Base-by-base conservation (phyloP, 441 rosid genomes). In the Gossypium schwendimanii region DNA sequence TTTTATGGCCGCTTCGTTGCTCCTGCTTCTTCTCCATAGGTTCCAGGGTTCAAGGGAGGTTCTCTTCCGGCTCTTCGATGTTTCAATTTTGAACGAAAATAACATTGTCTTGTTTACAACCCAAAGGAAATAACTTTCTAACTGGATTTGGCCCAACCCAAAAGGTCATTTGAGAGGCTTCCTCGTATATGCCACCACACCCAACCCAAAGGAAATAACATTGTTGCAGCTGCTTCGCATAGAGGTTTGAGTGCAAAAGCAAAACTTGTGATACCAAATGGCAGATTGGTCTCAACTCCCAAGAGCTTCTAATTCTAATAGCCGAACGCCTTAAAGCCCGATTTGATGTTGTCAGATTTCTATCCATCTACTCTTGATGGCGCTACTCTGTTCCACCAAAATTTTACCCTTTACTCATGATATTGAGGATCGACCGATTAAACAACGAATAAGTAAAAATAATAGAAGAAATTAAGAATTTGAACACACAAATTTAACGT, bases 321-420 rank as follows among this genome's bases (percentile, higher is more conserved):
- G 75, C 75, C 49, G 23, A 77, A n/a, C n/a, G 64, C 73, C 75
- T 84, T 6, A 72, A 59, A 57, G 47, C 75, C 28, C 78, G 62
- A 21, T 78, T 79, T 21, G 80, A 80, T 73, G 23, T 78, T 26
- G 59, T 78, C 47, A 75, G 79, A 8, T 82, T 78, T 54, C 78
- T 80, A 24, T 84, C 82, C 2, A 84, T 84, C 64, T 82, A 85
- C 63, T 75, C 81, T 17, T 65, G 62, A 21, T 84, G 87, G 84
- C 72, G 84, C n/a, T 73, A 80, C 39, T 75, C 79, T 1, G 44
- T 58, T 21, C 63, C 75, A 18, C 59, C 72, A 21, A 75, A 54
- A 28, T 15, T 72, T 60, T 12, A 10, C 26, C 18, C 52, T 31
- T 50, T 4, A 5, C 49, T 24, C 33, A 28, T 4, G 0, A 2